phyloP scores from a whole-genome alignment of 176 grass and related monocot species.

The Cenchrus fungigraminus region DNA sequence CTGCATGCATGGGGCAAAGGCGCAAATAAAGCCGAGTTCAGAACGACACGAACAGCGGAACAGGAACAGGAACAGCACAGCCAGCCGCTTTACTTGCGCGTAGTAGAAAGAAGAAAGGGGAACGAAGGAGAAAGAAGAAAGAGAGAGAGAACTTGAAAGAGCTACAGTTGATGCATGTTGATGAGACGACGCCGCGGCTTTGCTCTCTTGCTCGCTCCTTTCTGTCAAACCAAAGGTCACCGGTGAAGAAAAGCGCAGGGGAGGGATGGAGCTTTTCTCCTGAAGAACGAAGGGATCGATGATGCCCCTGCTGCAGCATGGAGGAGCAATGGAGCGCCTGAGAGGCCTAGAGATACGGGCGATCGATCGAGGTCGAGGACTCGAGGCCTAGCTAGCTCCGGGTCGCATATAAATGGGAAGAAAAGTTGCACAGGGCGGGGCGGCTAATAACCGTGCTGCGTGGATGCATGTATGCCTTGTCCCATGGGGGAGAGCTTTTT shows the following conservation, averaged over 20 bases:
- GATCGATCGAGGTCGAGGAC: not conserved
- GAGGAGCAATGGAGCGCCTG: not conserved
- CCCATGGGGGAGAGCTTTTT: constrained; percentile 2
- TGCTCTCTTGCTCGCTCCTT: constrained; percentile 32
- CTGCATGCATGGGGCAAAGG: constrained; percentile 21
- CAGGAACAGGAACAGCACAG: not conserved
- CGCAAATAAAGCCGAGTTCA: not conserved
- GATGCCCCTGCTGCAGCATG: not conserved
- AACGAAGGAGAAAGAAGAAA: not conserved
- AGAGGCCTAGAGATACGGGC: constrained; percentile 47
- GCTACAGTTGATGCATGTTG: constrained; percentile 18
- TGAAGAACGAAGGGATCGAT: constrained; percentile 11
- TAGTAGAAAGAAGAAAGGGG: not conserved
- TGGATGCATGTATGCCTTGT: not conserved
- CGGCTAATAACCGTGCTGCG: not conserved
- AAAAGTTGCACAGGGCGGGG: constrained; percentile 50
- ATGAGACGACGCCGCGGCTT: constrained; percentile 29
- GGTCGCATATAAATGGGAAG: constrained; percentile 60
- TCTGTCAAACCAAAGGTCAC: constrained; percentile 50
- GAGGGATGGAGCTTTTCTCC: constrained; percentile 25
- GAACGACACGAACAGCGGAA: constrained; percentile 11
- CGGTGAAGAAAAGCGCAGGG: constrained; percentile 45
- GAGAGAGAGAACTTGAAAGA: not conserved
- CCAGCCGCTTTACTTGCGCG: not conserved
- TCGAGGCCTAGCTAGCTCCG: constrained; percentile 37